Evolutionary conservation across 192 early-diverging fungal genomes (phyloP).

Genomic region (Gamsiella multidivaricata): DNA sequence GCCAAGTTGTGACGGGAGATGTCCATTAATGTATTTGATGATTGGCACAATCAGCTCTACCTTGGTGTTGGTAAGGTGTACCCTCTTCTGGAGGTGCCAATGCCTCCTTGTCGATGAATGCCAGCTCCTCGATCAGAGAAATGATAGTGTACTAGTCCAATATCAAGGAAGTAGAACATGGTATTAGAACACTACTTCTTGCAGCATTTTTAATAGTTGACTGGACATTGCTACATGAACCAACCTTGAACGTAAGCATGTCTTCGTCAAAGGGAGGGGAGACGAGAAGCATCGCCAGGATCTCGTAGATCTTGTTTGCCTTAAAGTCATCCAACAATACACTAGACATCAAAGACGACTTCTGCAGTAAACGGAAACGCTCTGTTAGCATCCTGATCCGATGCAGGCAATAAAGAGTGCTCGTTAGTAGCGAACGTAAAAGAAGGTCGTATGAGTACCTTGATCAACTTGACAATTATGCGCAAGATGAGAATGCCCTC

Average conservation of each 20-base stretch:
- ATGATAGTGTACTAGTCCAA: conserved; percentile 54
- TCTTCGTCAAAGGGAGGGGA: conserved; percentile 57
- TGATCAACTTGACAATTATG: conserved; percentile 55
- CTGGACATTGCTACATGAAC: no score
- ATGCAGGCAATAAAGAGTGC: no score
- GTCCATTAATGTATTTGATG: no score
- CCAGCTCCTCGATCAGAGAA: conserved; percentile 57
- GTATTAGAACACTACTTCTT: no score
- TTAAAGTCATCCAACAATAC: conserved; percentile 62
- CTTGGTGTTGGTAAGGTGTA: conserved; percentile 67
- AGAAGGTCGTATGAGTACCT: conserved; percentile 28
- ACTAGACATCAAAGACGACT: conserved; percentile 45
- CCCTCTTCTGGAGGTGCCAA: conserved; percentile 54
- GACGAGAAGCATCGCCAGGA: conserved; percentile 53
- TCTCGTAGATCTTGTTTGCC: conserved; percentile 56
- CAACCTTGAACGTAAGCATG: conserved; percentile 57
- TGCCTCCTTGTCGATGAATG: conserved; percentile 60
- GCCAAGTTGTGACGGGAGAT: background rate
- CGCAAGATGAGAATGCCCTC: conserved; percentile 50
- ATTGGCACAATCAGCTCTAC: no score
- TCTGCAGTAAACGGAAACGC: conserved; percentile 34
- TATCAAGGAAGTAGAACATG: background rate
- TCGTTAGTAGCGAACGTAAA: background rate
- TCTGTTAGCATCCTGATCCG: no score
- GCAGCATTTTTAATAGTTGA: no score